phyloP scores from a whole-genome alignment of 2,329 filamentous ascomycete species.

The Ophiocordyceps camponoti-rufipedis region DNA sequence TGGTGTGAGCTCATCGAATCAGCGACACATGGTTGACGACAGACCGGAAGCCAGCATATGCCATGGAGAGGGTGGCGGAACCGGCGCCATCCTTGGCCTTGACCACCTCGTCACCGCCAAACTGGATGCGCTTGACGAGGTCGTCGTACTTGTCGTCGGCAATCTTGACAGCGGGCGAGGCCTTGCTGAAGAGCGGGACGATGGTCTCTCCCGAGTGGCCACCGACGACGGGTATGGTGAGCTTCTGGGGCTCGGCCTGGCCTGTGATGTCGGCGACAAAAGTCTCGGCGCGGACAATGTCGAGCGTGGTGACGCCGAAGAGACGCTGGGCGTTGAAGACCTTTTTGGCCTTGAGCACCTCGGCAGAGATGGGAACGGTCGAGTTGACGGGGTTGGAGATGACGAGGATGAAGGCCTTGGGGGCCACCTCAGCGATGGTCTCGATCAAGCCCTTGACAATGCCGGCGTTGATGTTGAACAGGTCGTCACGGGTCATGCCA shows the following conservation, averaged over 20 bases:
- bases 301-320: conserved; percentile 96
- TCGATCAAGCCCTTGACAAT: conserved; percentile 92
- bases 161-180: conserved; percentile 61
- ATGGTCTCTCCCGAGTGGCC: conserved; percentile 98
- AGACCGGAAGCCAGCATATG: conserved; percentile 83
- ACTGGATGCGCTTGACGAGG: conserved; percentile 88
- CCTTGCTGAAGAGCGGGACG: conserved; percentile 90
- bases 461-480: conserved; percentile 98
- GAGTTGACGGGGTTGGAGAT: conserved; percentile 99
- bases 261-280: conserved; percentile 79
- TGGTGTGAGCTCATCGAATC: not conserved
- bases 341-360: conserved; percentile 83
- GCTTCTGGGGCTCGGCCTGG: conserved; percentile 64
- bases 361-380: conserved; percentile 90
- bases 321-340: conserved; percentile 92
- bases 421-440: conserved; percentile 69
- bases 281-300: conserved; percentile 94
- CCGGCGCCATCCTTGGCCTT: conserved; percentile 86
- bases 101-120: conserved; percentile 93
- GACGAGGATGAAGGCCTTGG: conserved; percentile 87
- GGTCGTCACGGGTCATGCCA: conserved; percentile 97
- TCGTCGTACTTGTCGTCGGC: conserved; percentile 80
- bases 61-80: conserved; percentile 86
- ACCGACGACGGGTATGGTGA: conserved; percentile 81
- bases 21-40: conserved; percentile 7